A percentile compares a stretch with the other conserved stretches of the same genome.
phyloP scores from a whole-genome alignment of 768 basidiomycete genomes.

The Suillus weaverae region DNA sequence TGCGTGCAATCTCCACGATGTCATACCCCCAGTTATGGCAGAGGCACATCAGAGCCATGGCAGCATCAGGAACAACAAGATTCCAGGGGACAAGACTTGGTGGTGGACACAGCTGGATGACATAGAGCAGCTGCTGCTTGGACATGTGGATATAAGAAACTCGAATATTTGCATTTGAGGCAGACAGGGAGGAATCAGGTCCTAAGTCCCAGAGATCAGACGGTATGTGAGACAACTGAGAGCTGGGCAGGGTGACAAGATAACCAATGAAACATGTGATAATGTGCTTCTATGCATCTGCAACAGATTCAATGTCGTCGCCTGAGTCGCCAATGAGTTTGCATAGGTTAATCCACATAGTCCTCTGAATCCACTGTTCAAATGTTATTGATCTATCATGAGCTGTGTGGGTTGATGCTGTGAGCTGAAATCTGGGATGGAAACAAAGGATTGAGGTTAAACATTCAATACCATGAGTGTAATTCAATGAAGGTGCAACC shows the following conservation, averaged over 20 bases:
- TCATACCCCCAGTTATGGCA: too few relatives aligned
- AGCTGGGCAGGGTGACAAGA: background rate
- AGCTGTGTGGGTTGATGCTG: background rate
- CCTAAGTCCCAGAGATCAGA: constrained; percentile 1
- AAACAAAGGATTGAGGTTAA: background rate
- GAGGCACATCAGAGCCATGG: too few relatives aligned
- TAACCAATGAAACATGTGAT: background rate
- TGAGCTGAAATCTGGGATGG: background rate
- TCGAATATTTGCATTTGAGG: too few relatives aligned
- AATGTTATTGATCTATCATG: too few relatives aligned
- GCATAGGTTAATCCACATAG: background rate
- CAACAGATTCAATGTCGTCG: background rate
- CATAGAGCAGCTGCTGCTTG: too few relatives aligned
- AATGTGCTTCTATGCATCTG: background rate
- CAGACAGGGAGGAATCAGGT: background rate
- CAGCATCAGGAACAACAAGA: too few relatives aligned
- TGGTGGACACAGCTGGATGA: too few relatives aligned
- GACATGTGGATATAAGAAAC: too few relatives aligned
- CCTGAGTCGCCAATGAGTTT: background rate
- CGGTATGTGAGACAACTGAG: background rate
- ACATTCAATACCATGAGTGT: too few relatives aligned
- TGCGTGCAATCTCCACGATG: too few relatives aligned
- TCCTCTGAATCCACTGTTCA: background rate
- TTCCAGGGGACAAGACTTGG: too few relatives aligned
- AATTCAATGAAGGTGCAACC: too few relatives aligned